phyloP scores from a whole-genome alignment of 2,329 filamentous ascomycete genomes.

The Helicocarpus griseus region DNA sequence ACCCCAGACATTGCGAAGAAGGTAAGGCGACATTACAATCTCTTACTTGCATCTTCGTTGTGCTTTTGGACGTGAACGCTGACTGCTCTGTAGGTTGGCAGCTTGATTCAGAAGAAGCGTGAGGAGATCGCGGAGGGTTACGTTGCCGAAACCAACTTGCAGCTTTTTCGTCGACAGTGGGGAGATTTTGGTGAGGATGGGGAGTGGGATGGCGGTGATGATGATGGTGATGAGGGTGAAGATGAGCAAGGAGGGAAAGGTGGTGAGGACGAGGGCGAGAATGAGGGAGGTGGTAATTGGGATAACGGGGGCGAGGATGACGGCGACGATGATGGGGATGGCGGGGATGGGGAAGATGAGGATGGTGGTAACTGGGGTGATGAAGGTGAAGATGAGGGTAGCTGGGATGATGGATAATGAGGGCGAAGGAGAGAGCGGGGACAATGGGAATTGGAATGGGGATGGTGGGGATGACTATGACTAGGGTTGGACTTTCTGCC shows the following conservation, averaged over 20 bases:
- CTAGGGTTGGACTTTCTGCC: too few relatives aligned
- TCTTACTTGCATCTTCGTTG: too few relatives aligned
- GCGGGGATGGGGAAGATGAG: not conserved
- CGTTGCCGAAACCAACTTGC: too few relatives aligned
- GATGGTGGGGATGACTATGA: not conserved
- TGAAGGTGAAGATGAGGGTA: not conserved
- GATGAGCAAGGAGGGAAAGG: not conserved
- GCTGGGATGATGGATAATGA: not conserved
- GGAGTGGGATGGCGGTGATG: conserved; percentile 15
- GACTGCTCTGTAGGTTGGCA: too few relatives aligned
- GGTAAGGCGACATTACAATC: too few relatives aligned
- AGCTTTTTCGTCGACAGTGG: too few relatives aligned
- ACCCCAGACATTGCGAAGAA: too few relatives aligned
- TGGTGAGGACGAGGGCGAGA: not conserved
- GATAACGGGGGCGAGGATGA: not conserved
- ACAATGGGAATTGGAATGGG: too few relatives aligned
- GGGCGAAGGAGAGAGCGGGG: not conserved
- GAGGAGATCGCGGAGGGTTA: conserved; percentile 29
- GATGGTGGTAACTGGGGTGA: not conserved
- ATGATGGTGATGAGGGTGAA: conserved; percentile 12
- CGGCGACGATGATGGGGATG: not conserved
- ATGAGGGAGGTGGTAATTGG: not conserved
- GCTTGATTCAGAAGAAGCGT: too few relatives aligned
- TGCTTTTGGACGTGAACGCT: too few relatives aligned
- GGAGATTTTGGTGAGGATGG: conserved; percentile 20